Evolutionary conservation across 352 stramenopile genomes (phyloP).

Genomic region (Phytophthora ohioensis): DNA sequence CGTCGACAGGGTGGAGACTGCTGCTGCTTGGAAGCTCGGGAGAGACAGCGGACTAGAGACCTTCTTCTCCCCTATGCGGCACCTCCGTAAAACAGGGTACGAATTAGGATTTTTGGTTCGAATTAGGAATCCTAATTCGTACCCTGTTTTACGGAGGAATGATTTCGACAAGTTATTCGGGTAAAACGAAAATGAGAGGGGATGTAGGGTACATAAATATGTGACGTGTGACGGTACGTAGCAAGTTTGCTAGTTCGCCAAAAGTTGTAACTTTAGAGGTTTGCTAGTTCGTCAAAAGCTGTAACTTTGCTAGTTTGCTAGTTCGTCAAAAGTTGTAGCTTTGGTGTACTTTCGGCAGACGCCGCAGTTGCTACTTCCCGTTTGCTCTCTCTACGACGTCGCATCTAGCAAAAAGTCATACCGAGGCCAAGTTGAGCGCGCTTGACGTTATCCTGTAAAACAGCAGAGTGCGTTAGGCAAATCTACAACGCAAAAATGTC

Average conservation of each 20-base stretch:
- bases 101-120: neutral
- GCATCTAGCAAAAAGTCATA: conserved; percentile 83
- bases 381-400: conserved; percentile 24
- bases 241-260: conserved; percentile 7
- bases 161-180: neutral
- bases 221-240: conserved; percentile 23
- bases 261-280: no score
- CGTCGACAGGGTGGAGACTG: conserved; percentile 1
- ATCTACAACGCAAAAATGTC: neutral
- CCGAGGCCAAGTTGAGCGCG: conserved; percentile 85
- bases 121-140: neutral
- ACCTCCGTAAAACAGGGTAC: conserved; percentile 2
- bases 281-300: no score
- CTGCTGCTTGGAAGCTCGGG: conserved; percentile 1
- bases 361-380: neutral
- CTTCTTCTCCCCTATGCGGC: conserved; percentile 22
- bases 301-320: no score
- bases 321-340: no score
- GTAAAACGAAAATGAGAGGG: conserved; percentile 27
- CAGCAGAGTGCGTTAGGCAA: conserved; percentile 7
- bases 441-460: conserved; percentile 86
- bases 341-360: neutral
- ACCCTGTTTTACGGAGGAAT: no score
- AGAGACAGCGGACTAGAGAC: neutral
- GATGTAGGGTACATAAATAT: conserved; percentile 28